Base-by-base conservation (phyloP, 2,329 filamentous ascomycete genomes). In the Trichophyton rubrum region DNA sequence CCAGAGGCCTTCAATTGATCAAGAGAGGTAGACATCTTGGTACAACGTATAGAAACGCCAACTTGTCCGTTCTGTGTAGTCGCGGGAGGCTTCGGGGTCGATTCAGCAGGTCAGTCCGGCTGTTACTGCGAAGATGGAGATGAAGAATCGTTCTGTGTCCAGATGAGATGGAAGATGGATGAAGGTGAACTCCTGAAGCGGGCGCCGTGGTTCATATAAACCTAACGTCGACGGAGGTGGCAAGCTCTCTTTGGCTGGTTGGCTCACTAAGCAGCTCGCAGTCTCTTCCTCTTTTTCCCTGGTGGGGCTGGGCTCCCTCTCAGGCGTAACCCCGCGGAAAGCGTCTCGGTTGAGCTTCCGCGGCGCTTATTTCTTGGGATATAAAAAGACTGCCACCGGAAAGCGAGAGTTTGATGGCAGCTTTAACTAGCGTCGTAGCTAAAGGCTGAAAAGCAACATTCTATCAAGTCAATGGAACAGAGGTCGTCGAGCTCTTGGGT, bases 1-100 rank as follows among this genome's bases (percentile, higher is more conserved):
- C 93, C 93, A 75, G 87, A 78, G 81, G 89, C 86, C 84, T 99
- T 99, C 77, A 99, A 85, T 81, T 97, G 91, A 71, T 97, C 93
- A 71, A 99, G 88, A 77, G 91, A 89, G 78, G 80, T 87, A 77
- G 89, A 78, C 91, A 96, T 96, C 55, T 57, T 57, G 15, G n/a
- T 24, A 9, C 6, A 55, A 55, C n/a, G 27, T 35, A 17, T 33
- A n/a, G n/a, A 30, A 15, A 3, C 8, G 22, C 13, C 22, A 22
- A 22, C 17, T 27, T 53, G 33, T 24, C 51, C 3, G 15, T 55
- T 55, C 24, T 5, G 27, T 55, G 9, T 27, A 13, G 11, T 35
- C n/a, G 13, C n/a, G 51, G 27, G 22, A 24, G 51, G 15, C 27
- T 27, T 55, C n/a, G 27, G 51, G 17, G 13, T 33, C 15, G n/a